Conservation (phyloP, 2,329 filamentous ascomycete species). For the Colletotrichum cereale region DNA sequence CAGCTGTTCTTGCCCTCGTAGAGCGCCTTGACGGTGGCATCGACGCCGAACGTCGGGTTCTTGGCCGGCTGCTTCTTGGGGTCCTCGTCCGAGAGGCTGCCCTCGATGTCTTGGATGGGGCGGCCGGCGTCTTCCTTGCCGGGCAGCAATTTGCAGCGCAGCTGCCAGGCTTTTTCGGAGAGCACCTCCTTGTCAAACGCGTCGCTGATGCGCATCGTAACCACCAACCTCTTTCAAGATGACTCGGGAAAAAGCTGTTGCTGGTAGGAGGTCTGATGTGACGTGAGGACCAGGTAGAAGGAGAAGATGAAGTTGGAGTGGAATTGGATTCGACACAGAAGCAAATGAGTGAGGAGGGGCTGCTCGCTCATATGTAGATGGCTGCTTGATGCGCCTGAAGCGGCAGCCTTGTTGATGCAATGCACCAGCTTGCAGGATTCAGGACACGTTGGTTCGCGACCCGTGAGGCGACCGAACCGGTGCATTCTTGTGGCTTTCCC, state of each 20-base stretch:
- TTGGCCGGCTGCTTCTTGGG: conserved; percentile 22
- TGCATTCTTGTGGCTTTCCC: conserved; percentile 2
- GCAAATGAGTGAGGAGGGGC: neutral
- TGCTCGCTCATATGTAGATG: neutral
- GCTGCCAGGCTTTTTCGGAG: conserved; percentile 49
- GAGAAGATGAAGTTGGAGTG: neutral
- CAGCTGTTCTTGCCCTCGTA: conserved; percentile 53
- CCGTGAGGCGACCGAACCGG: neutral
- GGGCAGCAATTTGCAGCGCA: conserved; percentile 48
- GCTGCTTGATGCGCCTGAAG: too few relatives aligned
- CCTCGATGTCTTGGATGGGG: conserved; percentile 39
- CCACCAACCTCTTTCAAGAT: too few relatives aligned
- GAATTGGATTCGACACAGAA: too few relatives aligned
- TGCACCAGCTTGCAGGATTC: neutral
- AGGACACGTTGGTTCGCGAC: neutral
- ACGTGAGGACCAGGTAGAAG: neutral
- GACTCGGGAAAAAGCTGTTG: neutral
- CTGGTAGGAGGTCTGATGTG: neutral
- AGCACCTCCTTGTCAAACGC: conserved; percentile 33
- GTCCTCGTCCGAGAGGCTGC: conserved; percentile 32
- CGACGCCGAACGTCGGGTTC: conserved; percentile 45
- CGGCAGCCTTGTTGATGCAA: neutral
- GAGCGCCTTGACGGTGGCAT: conserved; percentile 53
- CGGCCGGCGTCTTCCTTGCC: conserved; percentile 39
- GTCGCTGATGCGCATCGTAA: conserved; percentile 3